phyloP scores from a whole-genome alignment of 495 filamentous ascomycete genomes.

The Penicillium paxilli region DNA sequence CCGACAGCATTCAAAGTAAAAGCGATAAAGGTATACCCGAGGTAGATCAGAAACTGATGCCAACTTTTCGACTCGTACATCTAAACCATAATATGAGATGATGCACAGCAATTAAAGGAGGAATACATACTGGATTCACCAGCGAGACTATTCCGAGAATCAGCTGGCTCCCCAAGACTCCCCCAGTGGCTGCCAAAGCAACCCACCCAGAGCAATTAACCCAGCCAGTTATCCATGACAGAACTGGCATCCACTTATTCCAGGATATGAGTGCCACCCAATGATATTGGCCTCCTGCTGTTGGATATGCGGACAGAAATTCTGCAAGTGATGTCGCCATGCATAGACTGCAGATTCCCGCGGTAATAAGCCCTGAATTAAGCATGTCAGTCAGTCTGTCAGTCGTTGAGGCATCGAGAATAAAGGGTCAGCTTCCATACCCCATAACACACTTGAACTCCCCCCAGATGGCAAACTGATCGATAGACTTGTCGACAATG shows the following conservation, averaged over 20 bases:
- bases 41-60: conserved; percentile 76
- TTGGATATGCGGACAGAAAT: conserved; percentile 72
- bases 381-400: not conserved
- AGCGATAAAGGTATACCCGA: conserved; percentile 61
- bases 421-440: too few species aligned
- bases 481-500: not conserved
- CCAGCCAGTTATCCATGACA: conserved; percentile 75
- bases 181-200: conserved; percentile 48
- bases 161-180: conserved; percentile 56
- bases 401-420: not conserved
- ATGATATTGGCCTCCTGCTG: conserved; percentile 69
- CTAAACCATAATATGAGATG: not conserved
- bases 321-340: conserved; percentile 71
- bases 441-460: not conserved
- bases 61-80: conserved; percentile 50
- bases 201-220: conserved; percentile 76
- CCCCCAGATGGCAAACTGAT: not conserved
- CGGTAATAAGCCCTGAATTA: conserved; percentile 58
- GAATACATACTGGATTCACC: conserved; percentile 51
- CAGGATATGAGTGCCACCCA: conserved; percentile 59
- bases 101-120: not conserved
- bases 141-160: conserved; percentile 60
- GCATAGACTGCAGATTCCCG: conserved; percentile 71
- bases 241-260: conserved; percentile 55
- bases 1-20: conserved; percentile 68